phyloP scores from a whole-genome alignment of 768 basidiomycete species.

The Pholiota conissans region DNA sequence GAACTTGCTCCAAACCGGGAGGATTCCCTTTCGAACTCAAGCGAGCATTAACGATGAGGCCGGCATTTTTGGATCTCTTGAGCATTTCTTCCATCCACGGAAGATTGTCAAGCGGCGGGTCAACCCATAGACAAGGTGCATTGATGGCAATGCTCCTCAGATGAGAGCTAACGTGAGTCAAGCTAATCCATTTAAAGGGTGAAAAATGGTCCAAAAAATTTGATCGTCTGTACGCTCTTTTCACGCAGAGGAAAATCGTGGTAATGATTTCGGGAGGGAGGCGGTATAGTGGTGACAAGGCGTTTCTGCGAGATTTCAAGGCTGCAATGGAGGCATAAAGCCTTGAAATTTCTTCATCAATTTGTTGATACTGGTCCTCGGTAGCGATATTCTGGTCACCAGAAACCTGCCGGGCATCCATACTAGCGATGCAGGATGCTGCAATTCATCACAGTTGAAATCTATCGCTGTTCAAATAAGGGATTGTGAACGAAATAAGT shows the following conservation, averaged over 20 bases:
- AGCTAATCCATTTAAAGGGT: not conserved
- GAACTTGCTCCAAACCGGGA: not conserved
- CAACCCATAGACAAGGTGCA: not conserved
- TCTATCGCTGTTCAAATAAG: no score
- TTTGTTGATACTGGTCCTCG: not conserved
- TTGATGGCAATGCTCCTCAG: not conserved
- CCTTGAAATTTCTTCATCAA: slow-evolving; percentile 18
- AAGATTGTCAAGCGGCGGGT: not conserved
- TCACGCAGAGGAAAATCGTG: not conserved
- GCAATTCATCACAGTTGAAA: no score
- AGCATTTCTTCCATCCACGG: not conserved
- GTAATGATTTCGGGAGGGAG: not conserved
- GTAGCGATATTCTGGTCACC: no score
- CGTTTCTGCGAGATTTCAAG: not conserved
- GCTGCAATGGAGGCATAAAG: no score
- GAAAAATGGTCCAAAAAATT: not conserved
- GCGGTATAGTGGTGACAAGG: not conserved
- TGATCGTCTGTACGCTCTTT: not conserved
- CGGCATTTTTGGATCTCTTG: not conserved
- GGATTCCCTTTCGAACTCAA: not conserved
- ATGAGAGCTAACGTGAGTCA: not conserved
- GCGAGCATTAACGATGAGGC: not conserved
- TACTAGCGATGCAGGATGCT: no score
- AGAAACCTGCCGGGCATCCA: no score
- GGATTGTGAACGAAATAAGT: no score